Conservation (phyloP, 768 basidiomycete species). For the Suillus cothurnatus region DNA sequence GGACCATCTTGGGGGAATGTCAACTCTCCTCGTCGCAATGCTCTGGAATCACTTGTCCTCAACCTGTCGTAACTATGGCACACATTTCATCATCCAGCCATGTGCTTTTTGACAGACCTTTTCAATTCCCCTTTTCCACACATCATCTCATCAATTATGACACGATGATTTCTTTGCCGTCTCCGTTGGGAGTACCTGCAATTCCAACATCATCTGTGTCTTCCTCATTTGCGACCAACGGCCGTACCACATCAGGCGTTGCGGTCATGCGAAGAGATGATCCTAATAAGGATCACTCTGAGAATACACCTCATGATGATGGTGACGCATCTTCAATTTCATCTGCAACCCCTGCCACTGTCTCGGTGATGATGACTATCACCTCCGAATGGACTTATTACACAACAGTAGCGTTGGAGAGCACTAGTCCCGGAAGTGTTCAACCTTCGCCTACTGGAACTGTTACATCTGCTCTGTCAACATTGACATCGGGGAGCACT, state of each 20-base stretch:
- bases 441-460: slow-evolving; percentile 11
- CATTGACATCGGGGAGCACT: slow-evolving; percentile 7
- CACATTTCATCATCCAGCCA: not conserved
- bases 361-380: not conserved
- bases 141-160: not conserved
- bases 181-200: too few species aligned
- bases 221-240: not conserved
- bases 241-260: not conserved
- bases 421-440: not conserved
- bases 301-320: not conserved
- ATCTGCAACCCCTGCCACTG: not conserved
- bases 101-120: not conserved
- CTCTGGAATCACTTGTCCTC: not conserved
- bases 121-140: too few species aligned
- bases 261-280: not conserved
- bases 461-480: not conserved
- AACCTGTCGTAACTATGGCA: too few species aligned
- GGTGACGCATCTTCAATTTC: too few species aligned
- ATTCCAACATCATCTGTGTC: not conserved
- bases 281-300: not conserved
- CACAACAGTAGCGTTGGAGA: slow-evolving; percentile 13
- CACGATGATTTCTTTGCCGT: too few species aligned
- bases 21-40: not conserved
- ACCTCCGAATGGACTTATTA: slow-evolving; percentile 3
- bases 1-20: not conserved